Evolutionary conservation across 1,284 basidiomycete species (phyloP).

Genomic region (Grifola frondosa): DNA sequence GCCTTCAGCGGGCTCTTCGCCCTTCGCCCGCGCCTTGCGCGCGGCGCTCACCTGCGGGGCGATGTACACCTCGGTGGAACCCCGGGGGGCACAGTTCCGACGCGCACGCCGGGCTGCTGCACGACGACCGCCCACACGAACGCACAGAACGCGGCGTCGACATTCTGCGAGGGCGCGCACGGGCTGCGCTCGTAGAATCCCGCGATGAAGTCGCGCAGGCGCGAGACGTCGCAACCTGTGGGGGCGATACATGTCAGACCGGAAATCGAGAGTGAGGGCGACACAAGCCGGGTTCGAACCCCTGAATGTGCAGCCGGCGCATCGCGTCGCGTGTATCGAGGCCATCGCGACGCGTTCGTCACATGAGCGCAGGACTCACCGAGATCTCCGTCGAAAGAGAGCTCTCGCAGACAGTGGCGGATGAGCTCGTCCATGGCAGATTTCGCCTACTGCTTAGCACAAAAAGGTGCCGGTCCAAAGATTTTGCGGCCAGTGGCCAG

Average conservation of each 20-base stretch:
- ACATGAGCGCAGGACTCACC: constrained; percentile 46
- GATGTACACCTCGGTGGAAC: constrained; percentile 66
- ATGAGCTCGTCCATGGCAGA: constrained; percentile 76
- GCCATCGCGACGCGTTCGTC: constrained; percentile 8
- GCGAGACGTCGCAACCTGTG: constrained; percentile 68
- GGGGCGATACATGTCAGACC: constrained; percentile 10
- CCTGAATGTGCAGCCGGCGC: constrained; percentile 19
- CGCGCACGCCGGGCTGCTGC: constrained; percentile 66
- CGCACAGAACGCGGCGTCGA: constrained; percentile 74
- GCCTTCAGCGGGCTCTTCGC: constrained; percentile 45
- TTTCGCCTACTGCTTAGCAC: no score
- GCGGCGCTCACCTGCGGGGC: constrained; percentile 69
- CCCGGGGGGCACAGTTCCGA: constrained; percentile 65
- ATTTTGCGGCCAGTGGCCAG: no score
- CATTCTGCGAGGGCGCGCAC: constrained; percentile 46
- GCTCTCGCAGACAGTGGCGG: constrained; percentile 70
- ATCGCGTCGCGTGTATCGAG: constrained; percentile 7
- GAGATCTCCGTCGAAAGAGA: constrained; percentile 81
- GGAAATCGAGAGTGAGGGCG: constrained; percentile 3
- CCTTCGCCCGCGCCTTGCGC: constrained; percentile 58
- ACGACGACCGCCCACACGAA: constrained; percentile 81
- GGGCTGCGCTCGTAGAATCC: constrained; percentile 56
- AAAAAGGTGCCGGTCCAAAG: no score
- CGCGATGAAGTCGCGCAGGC: constrained; percentile 65
- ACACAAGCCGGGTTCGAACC: constrained; percentile 36